Conservation (phyloP, 768 basidiomycete species). For the Tylopilus rubrobrunneus region DNA sequence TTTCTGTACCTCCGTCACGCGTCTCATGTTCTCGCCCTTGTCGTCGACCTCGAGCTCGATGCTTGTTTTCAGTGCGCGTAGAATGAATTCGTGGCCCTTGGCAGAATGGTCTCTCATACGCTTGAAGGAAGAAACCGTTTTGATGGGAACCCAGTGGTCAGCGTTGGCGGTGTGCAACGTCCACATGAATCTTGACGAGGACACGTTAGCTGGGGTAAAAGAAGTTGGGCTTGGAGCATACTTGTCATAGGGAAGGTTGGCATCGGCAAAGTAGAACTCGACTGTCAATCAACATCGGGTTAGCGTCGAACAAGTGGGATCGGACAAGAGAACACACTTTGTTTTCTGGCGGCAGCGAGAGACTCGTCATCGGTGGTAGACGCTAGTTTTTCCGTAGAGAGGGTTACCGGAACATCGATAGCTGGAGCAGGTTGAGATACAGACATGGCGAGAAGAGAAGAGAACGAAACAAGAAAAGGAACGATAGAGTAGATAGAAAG, state of each 20-base stretch:
- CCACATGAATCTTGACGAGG: conserved; percentile 82
- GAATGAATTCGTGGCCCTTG: conserved; percentile 65
- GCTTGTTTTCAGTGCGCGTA: conserved; percentile 55
- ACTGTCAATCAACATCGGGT: conserved; percentile 42
- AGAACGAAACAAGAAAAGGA: neutral
- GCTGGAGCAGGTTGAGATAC: conserved; percentile 8
- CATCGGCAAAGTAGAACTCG: conserved; percentile 94
- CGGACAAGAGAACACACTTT: conserved; percentile 39
- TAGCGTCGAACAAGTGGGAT: neutral
- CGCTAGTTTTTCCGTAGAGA: conserved; percentile 1
- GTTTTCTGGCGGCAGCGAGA: conserved; percentile 48
- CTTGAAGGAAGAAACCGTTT: conserved; percentile 89
- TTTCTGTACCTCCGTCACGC: conserved; percentile 70
- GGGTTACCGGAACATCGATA: neutral
- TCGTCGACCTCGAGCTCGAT: conserved; percentile 70
- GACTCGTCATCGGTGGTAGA: conserved; percentile 35
- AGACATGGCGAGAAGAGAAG: conserved; percentile 24
- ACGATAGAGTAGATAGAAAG: too few species aligned
- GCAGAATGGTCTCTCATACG: conserved; percentile 77
- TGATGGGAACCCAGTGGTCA: conserved; percentile 88
- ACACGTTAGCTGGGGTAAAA: neutral
- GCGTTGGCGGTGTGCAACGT: conserved; percentile 74
- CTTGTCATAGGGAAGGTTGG: conserved; percentile 94
- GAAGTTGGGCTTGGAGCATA: conserved; percentile 26
- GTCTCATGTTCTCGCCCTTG: conserved; percentile 65